A percentile compares a stretch with the other conserved stretches of the same genome.
phyloP scores from a whole-genome alignment of 768 basidiomycete species.

The Mycena vitilis region DNA sequence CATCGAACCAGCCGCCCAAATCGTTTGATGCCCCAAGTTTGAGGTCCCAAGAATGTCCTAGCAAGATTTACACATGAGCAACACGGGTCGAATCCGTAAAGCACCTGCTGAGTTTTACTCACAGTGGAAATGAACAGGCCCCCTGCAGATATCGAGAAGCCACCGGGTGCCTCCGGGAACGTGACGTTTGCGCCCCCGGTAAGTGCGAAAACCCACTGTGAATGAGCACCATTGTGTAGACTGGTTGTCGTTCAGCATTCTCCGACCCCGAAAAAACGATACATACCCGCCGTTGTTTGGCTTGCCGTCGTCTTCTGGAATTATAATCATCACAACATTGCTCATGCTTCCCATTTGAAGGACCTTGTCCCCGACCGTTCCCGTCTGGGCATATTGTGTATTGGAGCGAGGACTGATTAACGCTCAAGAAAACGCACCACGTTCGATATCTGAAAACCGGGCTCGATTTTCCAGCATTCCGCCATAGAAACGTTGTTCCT shows the following conservation, averaged over 20 bases:
- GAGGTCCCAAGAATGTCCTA: constrained; percentile 36
- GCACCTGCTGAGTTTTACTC: constrained; percentile 21
- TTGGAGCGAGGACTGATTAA: constrained; percentile 12
- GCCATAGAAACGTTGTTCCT: constrained; percentile 36
- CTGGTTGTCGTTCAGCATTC: constrained; percentile 28
- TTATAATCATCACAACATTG: constrained; percentile 35
- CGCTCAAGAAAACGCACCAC: constrained; percentile 31
- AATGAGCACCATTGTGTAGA: constrained; percentile 38
- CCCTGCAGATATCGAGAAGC: constrained; percentile 34
- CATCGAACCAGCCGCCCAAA: constrained; percentile 37
- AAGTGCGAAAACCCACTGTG: constrained; percentile 39
- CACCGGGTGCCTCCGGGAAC: constrained; percentile 36
- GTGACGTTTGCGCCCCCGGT: constrained; percentile 35
- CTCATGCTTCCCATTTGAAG: constrained; percentile 33
- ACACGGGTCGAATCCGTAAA: constrained; percentile 14
- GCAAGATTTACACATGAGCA: constrained; percentile 21
- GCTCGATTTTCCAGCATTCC: constrained; percentile 38
- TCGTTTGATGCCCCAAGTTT: constrained; percentile 35
- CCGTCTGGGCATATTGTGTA: constrained; percentile 26
- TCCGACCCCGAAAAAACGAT: constrained; percentile 15
- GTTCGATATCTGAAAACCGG: constrained; percentile 36
- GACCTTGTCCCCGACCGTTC: constrained; percentile 37
- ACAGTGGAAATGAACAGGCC: constrained; percentile 38
- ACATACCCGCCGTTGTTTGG: constrained; percentile 38
- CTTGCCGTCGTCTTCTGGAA: constrained; percentile 37